A percentile compares a stretch with the other conserved stretches of the same genome.
These are phyloP conservation scores for Ophiostoma himal-ulmi DNA, from an alignment of 2,329 filamentous ascomycete species.

Conservation along the genomic window DNA sequence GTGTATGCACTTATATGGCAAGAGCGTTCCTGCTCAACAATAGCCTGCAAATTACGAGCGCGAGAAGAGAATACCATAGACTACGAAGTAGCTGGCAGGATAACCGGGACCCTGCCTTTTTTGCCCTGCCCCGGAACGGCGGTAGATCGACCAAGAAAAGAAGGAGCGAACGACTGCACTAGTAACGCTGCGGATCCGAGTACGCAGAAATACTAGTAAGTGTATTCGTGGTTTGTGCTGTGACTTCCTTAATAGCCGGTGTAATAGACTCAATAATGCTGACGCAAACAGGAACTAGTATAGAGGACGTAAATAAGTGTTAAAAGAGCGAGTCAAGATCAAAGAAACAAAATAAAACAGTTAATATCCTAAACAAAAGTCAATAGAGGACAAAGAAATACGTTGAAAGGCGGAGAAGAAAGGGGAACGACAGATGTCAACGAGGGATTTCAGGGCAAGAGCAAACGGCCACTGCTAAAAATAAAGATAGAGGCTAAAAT, in stretches of 20 bases:
- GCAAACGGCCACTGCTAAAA: conserved; percentile 6
- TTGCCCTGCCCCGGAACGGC: conserved; percentile 13
- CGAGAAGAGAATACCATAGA: neutral
- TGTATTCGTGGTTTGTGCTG: neutral
- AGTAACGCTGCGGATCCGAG: neutral
- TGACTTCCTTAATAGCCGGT: neutral
- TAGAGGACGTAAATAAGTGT: neutral
- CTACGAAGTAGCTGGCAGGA: neutral
- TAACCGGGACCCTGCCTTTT: neutral
- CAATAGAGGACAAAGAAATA: neutral
- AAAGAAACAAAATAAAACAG: neutral
- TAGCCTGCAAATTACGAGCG: neutral
- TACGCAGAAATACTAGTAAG: neutral
- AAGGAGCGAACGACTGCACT: conserved; percentile 4
- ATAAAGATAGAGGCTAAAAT: conserved; percentile 6
- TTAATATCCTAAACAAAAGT: neutral
- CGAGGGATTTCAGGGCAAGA: conserved; percentile 12
- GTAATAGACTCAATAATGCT: neutral
- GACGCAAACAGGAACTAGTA: neutral
- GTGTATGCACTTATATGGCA: neutral
- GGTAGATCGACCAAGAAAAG: conserved; percentile 16
- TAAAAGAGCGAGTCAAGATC: neutral
- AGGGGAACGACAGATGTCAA: neutral
- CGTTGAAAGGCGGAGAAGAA: neutral
- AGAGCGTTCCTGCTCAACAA: neutral